Percentiles rank a stretch among this genome's conserved stretches.
phyloP scores from a whole-genome alignment of 78 protist species.

The Tieghemostelium lacteum region DNA sequence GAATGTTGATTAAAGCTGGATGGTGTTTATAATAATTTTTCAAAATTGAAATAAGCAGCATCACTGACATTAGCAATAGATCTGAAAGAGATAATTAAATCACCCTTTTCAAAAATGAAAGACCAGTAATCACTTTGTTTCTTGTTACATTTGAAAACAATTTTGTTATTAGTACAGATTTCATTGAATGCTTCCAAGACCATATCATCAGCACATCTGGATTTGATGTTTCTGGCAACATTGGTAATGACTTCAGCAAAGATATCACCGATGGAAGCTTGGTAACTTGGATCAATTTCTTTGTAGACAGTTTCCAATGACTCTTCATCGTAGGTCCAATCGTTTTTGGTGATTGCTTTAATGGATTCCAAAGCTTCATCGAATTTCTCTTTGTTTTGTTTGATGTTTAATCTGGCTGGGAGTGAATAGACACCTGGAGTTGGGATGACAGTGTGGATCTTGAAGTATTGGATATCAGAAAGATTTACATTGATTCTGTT shows the following conservation, averaged over 20 bases:
- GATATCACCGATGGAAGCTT: slow-evolving; percentile 48
- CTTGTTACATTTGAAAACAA: slow-evolving; percentile 7
- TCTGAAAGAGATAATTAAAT: slow-evolving; percentile 22
- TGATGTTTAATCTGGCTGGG: slow-evolving; percentile 19
- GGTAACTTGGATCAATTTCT: background rate
- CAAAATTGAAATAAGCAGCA: slow-evolving; percentile 35
- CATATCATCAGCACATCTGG: slow-evolving; percentile 62
- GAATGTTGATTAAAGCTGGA: too few species aligned
- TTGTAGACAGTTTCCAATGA: slow-evolving; percentile 23
- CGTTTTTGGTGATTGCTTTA: slow-evolving; percentile 35
- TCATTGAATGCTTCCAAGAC: slow-evolving; percentile 59
- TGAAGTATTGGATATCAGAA: slow-evolving; percentile 31
- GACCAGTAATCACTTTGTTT: slow-evolving; percentile 44
- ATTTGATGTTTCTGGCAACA: slow-evolving; percentile 11
- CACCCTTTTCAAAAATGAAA: slow-evolving; percentile 15
- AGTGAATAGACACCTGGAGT: slow-evolving; percentile 51
- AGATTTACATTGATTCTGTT: background rate
- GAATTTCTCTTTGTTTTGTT: slow-evolving; percentile 19
- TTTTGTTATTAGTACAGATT: slow-evolving; percentile 10
- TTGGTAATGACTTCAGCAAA: slow-evolving; percentile 7
- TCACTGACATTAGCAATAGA: slow-evolving; percentile 28
- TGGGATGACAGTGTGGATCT: slow-evolving; percentile 32
- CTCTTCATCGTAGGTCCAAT: slow-evolving; percentile 48
- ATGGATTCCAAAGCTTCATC: slow-evolving; percentile 28
- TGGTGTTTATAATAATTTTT: slow-evolving; percentile 66